These are phyloP conservation scores for Plasmodium inui DNA, from an alignment of 169 alveolate species.

Conservation along the genomic window DNA sequence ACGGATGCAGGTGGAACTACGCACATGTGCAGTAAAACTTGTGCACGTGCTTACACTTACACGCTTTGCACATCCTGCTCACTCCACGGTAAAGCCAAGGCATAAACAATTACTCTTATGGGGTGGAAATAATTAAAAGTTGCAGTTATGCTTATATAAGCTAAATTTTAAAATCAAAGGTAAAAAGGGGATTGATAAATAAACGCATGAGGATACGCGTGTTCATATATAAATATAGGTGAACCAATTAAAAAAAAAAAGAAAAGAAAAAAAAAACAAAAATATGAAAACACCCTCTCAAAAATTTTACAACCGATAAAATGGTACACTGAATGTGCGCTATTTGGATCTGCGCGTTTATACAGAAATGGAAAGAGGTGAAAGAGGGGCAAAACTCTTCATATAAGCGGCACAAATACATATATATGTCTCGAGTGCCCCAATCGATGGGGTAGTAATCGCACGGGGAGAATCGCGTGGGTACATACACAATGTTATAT, in stretches of 20 bases:
- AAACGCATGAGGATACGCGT: neutral
- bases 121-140: neutral
- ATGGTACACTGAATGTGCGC: neutral
- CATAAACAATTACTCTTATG: conserved; percentile 1
- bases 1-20: neutral
- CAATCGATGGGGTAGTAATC: neutral
- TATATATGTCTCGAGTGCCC: neutral
- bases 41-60: neutral
- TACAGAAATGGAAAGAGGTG: neutral
- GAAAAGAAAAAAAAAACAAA: neutral
- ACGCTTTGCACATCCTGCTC: neutral
- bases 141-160: neutral
- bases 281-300: neutral
- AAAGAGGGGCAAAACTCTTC: neutral
- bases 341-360: neutral
- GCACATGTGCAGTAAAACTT: neutral
- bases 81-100: neutral
- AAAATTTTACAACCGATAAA: neutral
- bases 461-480: neutral
- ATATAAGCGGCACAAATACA: neutral
- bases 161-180: conserved; percentile 19
- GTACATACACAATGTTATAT: neutral
- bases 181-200: neutral
- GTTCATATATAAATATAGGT: neutral
- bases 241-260: neutral